A percentile compares a stretch with the other conserved stretches of the same genome.
phyloP scores from a whole-genome alignment of 2,329 filamentous ascomycete species.

The Aspergillus spinulosporus region DNA sequence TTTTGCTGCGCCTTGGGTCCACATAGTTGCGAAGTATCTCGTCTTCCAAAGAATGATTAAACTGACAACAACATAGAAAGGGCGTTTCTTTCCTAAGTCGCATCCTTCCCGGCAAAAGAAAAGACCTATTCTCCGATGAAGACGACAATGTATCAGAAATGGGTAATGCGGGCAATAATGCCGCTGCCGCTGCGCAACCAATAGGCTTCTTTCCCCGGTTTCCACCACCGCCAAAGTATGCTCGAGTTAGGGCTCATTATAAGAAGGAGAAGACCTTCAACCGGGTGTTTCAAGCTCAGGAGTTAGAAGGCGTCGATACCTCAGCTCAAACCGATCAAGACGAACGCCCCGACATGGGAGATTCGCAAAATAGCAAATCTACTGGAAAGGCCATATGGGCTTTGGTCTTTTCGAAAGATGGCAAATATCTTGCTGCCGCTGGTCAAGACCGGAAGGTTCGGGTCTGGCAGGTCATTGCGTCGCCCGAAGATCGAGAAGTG shows the following conservation, averaged over 20 bases:
- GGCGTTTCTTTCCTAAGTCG: constrained; percentile 87
- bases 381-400: constrained; percentile 78
- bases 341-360: constrained; percentile 26
- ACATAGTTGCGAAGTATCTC: no score
- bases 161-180: constrained; percentile 71
- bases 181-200: constrained; percentile 73
- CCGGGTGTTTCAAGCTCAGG: constrained; percentile 86
- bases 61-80: constrained; percentile 60
- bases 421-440: constrained; percentile 85
- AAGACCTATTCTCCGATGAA: constrained; percentile 53
- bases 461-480: constrained; percentile 85
- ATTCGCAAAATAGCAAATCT: constrained; percentile 26
- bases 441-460: constrained; percentile 84
- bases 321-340: constrained; percentile 33
- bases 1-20: not conserved
- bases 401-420: constrained; percentile 88
- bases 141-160: constrained; percentile 67
- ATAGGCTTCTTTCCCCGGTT: constrained; percentile 82
- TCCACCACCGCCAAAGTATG: constrained; percentile 87
- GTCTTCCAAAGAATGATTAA: not conserved
- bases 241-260: constrained; percentile 77
- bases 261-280: constrained; percentile 83
- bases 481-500: constrained; percentile 71
- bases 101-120: constrained; percentile 75
- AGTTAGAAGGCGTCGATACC: constrained; percentile 66